A percentile compares a stretch with the other conserved stretches of the same genome.
Conservation (phyloP, 2,329 filamentous ascomycete genomes). For the Esteya vermicola region DNA sequence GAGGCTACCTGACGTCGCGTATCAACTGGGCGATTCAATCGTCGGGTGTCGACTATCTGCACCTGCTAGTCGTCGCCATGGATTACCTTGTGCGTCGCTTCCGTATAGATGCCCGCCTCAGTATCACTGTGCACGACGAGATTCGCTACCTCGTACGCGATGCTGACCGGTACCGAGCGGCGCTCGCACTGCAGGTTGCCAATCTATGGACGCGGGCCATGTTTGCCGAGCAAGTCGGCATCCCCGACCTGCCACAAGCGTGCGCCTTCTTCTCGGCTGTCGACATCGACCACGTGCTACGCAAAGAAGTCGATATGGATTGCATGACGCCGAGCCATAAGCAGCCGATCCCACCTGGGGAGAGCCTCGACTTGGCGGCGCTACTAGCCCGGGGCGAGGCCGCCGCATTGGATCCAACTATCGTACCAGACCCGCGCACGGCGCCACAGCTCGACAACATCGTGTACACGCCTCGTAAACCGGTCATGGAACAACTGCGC, state of each 20-base stretch:
- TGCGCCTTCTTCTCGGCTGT: conserved; percentile 94
- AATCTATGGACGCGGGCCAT: conserved; percentile 97
- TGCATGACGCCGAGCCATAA: conserved; percentile 84
- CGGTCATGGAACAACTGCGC: conserved; percentile 65
- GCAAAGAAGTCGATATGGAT: conserved; percentile 97
- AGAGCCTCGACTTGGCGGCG: conserved; percentile 70
- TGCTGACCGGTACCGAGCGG: conserved; percentile 73
- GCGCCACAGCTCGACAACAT: conserved; percentile 49
- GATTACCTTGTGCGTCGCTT: conserved; percentile 80
- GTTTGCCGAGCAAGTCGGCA: conserved; percentile 94
- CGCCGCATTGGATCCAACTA: conserved; percentile 54
- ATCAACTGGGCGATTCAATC: conserved; percentile 99
- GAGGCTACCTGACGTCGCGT: conserved; percentile 84
- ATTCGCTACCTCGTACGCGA: conserved; percentile 85
- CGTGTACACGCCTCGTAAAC: conserved; percentile 52
- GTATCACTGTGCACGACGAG: conserved; percentile 94
- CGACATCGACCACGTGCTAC: conserved; percentile 87
- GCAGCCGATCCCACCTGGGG: conserved; percentile 64
- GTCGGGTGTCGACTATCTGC: conserved; percentile 91
- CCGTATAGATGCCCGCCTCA: conserved; percentile 70
- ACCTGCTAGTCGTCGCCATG: conserved; percentile 87
- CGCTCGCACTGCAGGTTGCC: conserved; percentile 84
- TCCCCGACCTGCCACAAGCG: conserved; percentile 82
- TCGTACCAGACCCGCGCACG: conserved; percentile 35
- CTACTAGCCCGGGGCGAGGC: conserved; percentile 58